Percentiles rank a stretch among this genome's conserved stretches.
Conservation (phyloP, 2,329 filamentous ascomycete genomes). For the Coniosporium tulheliwenetii region DNA sequence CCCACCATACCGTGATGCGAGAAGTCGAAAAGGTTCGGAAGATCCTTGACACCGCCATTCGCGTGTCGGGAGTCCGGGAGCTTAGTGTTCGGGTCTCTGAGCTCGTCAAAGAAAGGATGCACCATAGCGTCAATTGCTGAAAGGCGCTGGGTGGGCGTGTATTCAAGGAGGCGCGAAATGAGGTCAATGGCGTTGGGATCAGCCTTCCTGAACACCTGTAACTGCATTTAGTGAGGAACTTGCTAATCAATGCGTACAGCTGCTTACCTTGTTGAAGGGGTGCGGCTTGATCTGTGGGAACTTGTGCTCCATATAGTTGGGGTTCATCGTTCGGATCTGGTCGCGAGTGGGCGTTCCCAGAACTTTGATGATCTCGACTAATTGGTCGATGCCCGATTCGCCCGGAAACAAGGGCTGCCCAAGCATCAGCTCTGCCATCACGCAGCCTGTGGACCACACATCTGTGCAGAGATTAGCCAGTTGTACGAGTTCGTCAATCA, state of each 20-base stretch:
- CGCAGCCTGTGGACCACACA: slow-evolving; percentile 97
- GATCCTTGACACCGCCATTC: slow-evolving; percentile 60
- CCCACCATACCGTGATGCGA: slow-evolving; percentile 65
- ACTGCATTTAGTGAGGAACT: slow-evolving; percentile 4
- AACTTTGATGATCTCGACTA: slow-evolving; percentile 99
- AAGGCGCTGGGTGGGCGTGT: slow-evolving; percentile 90
- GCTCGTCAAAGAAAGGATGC: slow-evolving; percentile 95
- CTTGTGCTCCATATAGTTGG: slow-evolving; percentile 99
- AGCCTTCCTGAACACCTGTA: slow-evolving; percentile 84
- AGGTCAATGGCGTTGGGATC: slow-evolving; percentile 85
- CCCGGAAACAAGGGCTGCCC: slow-evolving; percentile 95
- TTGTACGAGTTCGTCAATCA: not conserved
- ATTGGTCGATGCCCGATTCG: slow-evolving; percentile 94
- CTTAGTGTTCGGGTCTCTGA: slow-evolving; percentile 79
- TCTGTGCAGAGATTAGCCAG: slow-evolving; percentile 36
- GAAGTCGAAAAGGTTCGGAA: slow-evolving; percentile 87
- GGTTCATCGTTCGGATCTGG: slow-evolving; percentile 99
- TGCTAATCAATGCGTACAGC: not conserved
- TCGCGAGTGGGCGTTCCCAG: slow-evolving; percentile 91
- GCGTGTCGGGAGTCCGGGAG: slow-evolving; percentile 89
- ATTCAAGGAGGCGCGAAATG: slow-evolving; percentile 86
- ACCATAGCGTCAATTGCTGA: slow-evolving; percentile 94
- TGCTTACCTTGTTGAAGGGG: slow-evolving; percentile 75
- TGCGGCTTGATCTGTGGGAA: slow-evolving; percentile 99
- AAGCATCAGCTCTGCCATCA: slow-evolving; percentile 98